phyloP scores from a whole-genome alignment of 2,329 filamentous ascomycete species.

The Arthrobotrys pseudoclavata region DNA sequence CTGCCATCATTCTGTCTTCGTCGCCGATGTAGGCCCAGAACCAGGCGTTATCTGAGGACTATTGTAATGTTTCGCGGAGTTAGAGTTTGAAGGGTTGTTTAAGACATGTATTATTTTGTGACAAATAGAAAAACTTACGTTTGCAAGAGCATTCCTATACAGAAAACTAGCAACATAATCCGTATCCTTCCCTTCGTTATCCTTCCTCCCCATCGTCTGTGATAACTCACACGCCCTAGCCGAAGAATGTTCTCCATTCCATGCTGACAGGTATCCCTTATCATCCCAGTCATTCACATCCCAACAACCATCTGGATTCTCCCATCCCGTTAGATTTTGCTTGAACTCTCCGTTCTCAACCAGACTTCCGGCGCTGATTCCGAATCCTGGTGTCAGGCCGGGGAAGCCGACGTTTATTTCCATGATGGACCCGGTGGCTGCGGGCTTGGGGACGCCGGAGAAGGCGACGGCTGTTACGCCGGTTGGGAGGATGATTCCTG shows the following conservation, averaged over 20 bases:
- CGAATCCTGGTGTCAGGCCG: conserved; percentile 25
- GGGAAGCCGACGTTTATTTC: conserved; percentile 37
- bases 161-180: conserved; percentile 56
- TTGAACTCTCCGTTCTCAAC: conserved; percentile 46
- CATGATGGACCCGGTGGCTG: conserved; percentile 5
- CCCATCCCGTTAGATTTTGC: conserved; percentile 46
- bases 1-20: conserved; percentile 22
- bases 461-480: conserved; percentile 55
- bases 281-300: conserved; percentile 51
- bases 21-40: conserved; percentile 56
- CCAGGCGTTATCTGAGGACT: conserved; percentile 39
- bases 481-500: conserved; percentile 33
- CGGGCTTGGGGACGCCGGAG: conserved; percentile 34
- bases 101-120: neutral
- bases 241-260: conserved; percentile 43
- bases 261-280: conserved; percentile 34
- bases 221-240: conserved; percentile 21
- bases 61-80: neutral
- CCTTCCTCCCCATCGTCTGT: conserved; percentile 29
- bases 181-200: conserved; percentile 30
- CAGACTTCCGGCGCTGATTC: conserved; percentile 31
- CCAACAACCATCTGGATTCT: conserved; percentile 38
- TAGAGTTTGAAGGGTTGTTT: neutral
- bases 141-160: conserved; percentile 29
- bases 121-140: conserved; percentile 8